These are phyloP conservation scores for Elasticomyces elasticus DNA, from an alignment of 495 filamentous ascomycete species.

Conservation along the genomic window DNA sequence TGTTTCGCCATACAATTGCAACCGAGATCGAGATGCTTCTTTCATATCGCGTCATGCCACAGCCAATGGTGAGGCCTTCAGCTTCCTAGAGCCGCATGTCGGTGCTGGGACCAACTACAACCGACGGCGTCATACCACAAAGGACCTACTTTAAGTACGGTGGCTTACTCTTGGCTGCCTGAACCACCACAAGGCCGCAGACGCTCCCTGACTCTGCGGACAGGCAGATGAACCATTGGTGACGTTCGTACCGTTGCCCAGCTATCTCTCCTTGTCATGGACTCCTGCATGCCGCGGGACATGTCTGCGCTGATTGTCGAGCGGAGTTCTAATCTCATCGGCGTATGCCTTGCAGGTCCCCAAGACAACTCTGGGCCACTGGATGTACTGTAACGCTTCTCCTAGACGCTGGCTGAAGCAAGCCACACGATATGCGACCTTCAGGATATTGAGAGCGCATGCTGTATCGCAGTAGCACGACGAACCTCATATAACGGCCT, in stretches of 20 bases:
- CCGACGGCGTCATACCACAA: background rate
- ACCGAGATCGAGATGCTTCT: background rate
- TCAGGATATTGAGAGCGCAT: background rate
- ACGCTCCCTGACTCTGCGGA: background rate
- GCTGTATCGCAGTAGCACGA: background rate
- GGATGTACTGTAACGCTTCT: background rate
- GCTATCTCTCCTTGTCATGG: background rate
- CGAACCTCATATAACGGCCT: slow-evolving; percentile 10
- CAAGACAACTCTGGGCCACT: background rate
- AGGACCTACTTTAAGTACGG: background rate
- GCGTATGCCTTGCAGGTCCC: background rate
- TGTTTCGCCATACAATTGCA: background rate
- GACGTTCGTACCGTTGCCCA: background rate
- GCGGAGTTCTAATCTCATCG: slow-evolving; percentile 6
- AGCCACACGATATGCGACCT: slow-evolving; percentile 4
- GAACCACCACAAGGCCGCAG: background rate
- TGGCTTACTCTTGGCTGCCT: background rate
- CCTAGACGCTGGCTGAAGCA: background rate
- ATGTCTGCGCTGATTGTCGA: background rate
- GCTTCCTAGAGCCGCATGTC: background rate
- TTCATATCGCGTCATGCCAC: background rate
- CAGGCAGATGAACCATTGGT: background rate
- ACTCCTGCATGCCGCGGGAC: background rate
- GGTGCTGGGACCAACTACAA: background rate
- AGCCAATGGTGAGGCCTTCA: background rate